These are phyloP conservation scores for Sodiomyces alkalinus DNA, from an alignment of 2,329 filamentous ascomycete species.

Conservation along the genomic window DNA sequence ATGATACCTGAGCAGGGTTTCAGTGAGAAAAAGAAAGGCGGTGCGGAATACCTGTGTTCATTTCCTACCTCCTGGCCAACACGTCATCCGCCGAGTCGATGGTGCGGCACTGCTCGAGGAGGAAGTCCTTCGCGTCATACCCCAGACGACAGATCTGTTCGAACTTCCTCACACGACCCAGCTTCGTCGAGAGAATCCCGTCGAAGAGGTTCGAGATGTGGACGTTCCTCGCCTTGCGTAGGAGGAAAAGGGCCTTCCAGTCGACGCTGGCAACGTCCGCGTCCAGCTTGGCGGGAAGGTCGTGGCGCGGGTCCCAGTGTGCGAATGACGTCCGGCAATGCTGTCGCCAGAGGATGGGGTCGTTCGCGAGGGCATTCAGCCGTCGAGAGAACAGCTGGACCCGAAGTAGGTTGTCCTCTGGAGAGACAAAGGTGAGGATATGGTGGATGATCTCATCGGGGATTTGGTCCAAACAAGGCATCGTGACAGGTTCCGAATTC, in stretches of 20 bases:
- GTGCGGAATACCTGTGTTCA: slow-evolving; percentile 2
- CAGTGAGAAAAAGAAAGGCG: slow-evolving; percentile 5
- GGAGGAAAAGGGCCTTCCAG: slow-evolving; percentile 59
- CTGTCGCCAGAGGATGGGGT: slow-evolving; percentile 64
- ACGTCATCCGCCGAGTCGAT: slow-evolving; percentile 52
- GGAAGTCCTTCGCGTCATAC: slow-evolving; percentile 78
- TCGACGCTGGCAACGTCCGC: slow-evolving; percentile 39
- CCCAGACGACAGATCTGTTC: slow-evolving; percentile 57
- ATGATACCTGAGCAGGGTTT: slow-evolving; percentile 44
- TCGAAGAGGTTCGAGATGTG: slow-evolving; percentile 42
- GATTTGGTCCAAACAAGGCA: slow-evolving; percentile 29
- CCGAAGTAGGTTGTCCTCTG: slow-evolving; percentile 32
- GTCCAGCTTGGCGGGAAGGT: slow-evolving; percentile 39
- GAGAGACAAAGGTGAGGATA: slow-evolving; percentile 51
- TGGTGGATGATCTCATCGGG: slow-evolving; percentile 78
- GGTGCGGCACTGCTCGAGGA: slow-evolving; percentile 49
- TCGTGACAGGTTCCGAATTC: no score
- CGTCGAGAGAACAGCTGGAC: slow-evolving; percentile 44
- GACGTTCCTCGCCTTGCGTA: slow-evolving; percentile 36
- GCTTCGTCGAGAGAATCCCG: slow-evolving; percentile 54
- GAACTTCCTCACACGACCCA: slow-evolving; percentile 53
- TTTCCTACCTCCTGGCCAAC: slow-evolving; percentile 50
- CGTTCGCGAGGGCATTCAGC: slow-evolving; percentile 50
- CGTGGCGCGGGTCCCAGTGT: slow-evolving; percentile 59
- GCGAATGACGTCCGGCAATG: slow-evolving; percentile 56